Base-by-base conservation (phyloP, 257 asterid species). In the Jasminum sambac region DNA sequence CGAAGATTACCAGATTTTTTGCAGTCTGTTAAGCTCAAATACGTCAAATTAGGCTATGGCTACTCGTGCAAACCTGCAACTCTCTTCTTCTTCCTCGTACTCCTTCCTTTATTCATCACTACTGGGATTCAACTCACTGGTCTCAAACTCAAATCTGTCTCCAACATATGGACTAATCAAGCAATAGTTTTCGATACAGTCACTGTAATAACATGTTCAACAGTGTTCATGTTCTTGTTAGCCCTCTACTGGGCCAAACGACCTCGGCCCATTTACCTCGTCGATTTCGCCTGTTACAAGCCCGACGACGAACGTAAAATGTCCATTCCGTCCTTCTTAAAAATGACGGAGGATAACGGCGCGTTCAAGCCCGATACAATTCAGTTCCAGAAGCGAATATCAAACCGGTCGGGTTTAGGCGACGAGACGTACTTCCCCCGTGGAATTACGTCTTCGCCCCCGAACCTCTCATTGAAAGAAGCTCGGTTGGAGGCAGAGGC, bases 211-310 rank as follows among this genome's bases (percentile, higher is more conserved):
- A 57, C 71, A 17, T 67, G 74, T 41, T 40, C 41, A 2, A 24
- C 37, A 5, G 73, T 64, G 2, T n/a, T 75, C 30, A 40, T 78
- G 12, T 52, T 77, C 8, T 19, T 80, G 59, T 11, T 78, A 4
- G 80, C 75, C 55, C 5, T 83, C 1, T 78, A 80, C 19, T 76
- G 73, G 80, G 82, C 80, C 36, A 75, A 74, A 21, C 73, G 77
- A 5, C 72, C 80, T 21, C 69, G 74, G 0, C 78, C 75, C 46
- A 70, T 85, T 0, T 88, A 73, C 68, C 42, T 88, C 64, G 81
- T 88, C 0, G 95, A 84, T 36, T 88, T 86, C 13, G 74, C 89
- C 38, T 88, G 91, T 66, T 77, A 79, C 83, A 88, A 80, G 59
- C 87, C 89, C 0, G 82, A 81, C 39, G 88, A 82, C 8, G 72